phyloP scores from a whole-genome alignment of 2,329 filamentous ascomycete genomes.

The Rhynchosporium graminicola region DNA sequence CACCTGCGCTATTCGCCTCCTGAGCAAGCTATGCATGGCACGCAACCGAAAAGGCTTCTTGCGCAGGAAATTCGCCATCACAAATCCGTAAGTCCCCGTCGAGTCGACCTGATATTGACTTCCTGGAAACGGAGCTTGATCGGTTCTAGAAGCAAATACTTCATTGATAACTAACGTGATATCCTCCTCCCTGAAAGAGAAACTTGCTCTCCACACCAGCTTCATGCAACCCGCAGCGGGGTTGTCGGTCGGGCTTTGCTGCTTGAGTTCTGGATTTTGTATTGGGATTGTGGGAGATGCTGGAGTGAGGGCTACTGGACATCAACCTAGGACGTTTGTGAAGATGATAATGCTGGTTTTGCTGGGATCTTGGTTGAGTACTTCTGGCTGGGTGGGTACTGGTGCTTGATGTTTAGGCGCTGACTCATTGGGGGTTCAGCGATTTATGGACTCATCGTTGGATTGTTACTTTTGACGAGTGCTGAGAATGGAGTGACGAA shows the following conservation, averaged over 20 bases:
- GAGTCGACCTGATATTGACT: conserved; percentile 24
- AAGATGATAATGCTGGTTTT: conserved; percentile 79
- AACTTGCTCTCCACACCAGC: conserved; percentile 70
- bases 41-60: conserved; percentile 17
- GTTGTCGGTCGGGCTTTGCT: conserved; percentile 75
- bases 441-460: conserved; percentile 93
- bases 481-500: conserved; percentile 56
- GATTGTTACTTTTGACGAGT: conserved; percentile 97
- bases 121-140: conserved; percentile 16
- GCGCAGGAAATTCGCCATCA: conserved; percentile 20
- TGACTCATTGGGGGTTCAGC: conserved; percentile 2
- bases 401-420: background rate
- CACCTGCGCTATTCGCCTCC: conserved; percentile 16
- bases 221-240: conserved; percentile 83
- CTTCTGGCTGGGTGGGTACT: conserved; percentile 27
- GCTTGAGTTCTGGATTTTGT: conserved; percentile 73
- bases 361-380: conserved; percentile 71
- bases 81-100: conserved; percentile 22
- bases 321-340: conserved; percentile 66
- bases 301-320: conserved; percentile 78
- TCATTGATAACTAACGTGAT: conserved; percentile 45
- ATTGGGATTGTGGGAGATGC: conserved; percentile 86
- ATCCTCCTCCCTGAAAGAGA: conserved; percentile 71
- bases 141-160: background rate
- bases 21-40: conserved; percentile 20